phyloP scores from a whole-genome alignment of 2,329 filamentous ascomycete genomes.

The Pseudocercospora fuligena region DNA sequence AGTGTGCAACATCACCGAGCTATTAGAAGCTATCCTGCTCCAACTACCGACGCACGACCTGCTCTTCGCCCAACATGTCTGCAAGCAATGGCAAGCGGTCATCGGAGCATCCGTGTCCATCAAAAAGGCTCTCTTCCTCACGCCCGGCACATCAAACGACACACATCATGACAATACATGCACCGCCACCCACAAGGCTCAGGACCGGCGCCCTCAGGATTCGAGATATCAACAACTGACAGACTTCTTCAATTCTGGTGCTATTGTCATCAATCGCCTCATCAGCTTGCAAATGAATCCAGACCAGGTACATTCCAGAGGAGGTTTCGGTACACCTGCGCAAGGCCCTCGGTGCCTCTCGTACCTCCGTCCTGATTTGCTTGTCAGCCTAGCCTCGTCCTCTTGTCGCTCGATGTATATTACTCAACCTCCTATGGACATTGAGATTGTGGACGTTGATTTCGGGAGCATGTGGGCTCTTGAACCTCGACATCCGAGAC shows the following conservation, averaged over 20 bases:
- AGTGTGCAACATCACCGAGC: constrained; percentile 30
- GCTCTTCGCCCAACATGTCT: constrained; percentile 19
- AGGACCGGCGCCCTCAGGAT: background rate
- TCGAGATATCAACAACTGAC: too few species aligned
- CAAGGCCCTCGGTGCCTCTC: too few species aligned
- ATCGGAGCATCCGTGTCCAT: constrained; percentile 11
- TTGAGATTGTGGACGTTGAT: background rate
- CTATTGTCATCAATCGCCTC: too few species aligned
- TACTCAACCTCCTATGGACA: background rate
- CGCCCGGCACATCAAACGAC: background rate
- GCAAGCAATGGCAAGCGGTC: constrained; percentile 17
- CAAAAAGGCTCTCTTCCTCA: constrained; percentile 22
- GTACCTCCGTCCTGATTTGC: background rate
- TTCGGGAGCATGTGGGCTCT: background rate
- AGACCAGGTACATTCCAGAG: too few species aligned
- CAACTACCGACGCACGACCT: constrained; percentile 14
- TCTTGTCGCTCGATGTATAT: background rate
- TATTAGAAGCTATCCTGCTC: constrained; percentile 36
- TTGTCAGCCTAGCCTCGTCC: background rate
- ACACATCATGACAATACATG: background rate
- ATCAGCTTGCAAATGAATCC: too few species aligned
- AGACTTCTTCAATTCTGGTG: too few species aligned
- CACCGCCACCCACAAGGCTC: background rate
- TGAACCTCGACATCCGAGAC: background rate
- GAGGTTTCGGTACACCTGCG: too few species aligned